Evolutionary conservation across 129 eudicot species (phyloP), one percentile per base, ranked within the genome.

Genomic region (Pseudognaphalium luteoalbum): DNA sequence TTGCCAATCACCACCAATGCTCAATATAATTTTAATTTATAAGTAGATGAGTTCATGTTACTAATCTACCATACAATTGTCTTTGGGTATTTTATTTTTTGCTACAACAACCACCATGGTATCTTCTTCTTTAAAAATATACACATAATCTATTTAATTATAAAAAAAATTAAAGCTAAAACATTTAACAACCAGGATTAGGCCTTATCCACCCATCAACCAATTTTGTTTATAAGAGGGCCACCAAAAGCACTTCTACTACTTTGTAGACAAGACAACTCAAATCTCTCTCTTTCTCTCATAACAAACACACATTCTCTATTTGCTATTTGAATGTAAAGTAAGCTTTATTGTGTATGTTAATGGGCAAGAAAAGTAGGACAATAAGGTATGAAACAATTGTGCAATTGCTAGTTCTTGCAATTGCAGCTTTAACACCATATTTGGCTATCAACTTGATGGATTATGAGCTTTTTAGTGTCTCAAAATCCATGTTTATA

Each of bases 401-500:
- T 15, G 58, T 78, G 19, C 82, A 62, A 54, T 65, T 78, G 16
- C 41, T 78, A 25, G 16, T 72, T 33, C 76, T 78, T 78, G 76
- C 82, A 71, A 58, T n/a, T 50, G 82, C 57, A 71, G 42, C 72
- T 22, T 52, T 71, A 62, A 37, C 72, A 42, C 77, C 82, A 71
- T 71, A 41, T 62, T 20, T 78, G 57, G 77, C 77, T 50, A 71
- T 37, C 65, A 78, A 32, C 66, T 62, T 71, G 4, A 78, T 50
- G 77, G 77, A 71, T 78, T 78, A 71, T 66, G 82, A 78, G 77
- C 77, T 78, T 78, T 78, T 78, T 78, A 33, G 66, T 52, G 82
- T 71, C 82, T 78, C 72, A 56, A 78, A 78, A 71, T 17, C 81
- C 81, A 77, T 68, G 34, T 19, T 69, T 29, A 41, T 32, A 20